Evolutionary conservation across 2,329 filamentous ascomycete genomes (phyloP).

Genomic region (Scorias spongiosa): DNA sequence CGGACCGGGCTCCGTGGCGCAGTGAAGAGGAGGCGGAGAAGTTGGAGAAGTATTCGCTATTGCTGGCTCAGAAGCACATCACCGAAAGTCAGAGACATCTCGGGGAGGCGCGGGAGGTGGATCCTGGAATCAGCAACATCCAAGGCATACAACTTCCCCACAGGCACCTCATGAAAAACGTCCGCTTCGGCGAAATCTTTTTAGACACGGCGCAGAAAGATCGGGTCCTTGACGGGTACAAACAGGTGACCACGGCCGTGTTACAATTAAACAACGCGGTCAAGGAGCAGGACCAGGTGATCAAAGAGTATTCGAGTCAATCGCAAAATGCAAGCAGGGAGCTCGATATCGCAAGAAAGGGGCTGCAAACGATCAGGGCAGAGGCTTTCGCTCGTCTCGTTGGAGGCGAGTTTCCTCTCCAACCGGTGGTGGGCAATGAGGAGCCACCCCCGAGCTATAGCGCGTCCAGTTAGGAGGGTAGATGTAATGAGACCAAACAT

Average conservation of each 20-base stretch:
- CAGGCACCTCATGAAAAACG: slow-evolving; percentile 10
- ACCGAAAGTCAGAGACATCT: slow-evolving; percentile 6
- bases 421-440: not conserved
- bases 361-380: slow-evolving; percentile 16
- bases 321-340: slow-evolving; percentile 6
- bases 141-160: not conserved
- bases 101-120: slow-evolving; percentile 9
- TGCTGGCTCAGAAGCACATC: not conserved
- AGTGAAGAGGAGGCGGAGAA: slow-evolving; percentile 35
- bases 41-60: slow-evolving; percentile 34
- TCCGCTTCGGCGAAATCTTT: slow-evolving; percentile 19
- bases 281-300: slow-evolving; percentile 7
- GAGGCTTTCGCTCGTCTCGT: slow-evolving; percentile 15
- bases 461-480: not conserved
- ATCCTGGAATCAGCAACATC: slow-evolving; percentile 10
- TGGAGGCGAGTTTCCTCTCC: slow-evolving; percentile 1
- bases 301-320: slow-evolving; percentile 5
- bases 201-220: slow-evolving; percentile 16
- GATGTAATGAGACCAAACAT: not conserved
- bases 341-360: slow-evolving; percentile 10
- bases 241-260: slow-evolving; percentile 10
- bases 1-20: slow-evolving; percentile 34
- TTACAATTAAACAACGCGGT: slow-evolving; percentile 10
- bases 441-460: not conserved
- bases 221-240: slow-evolving; percentile 10